A percentile compares a stretch with the other conserved stretches of the same genome.
These are phyloP conservation scores for Arthrobotrys musiformis DNA, from an alignment of 2,329 filamentous ascomycete genomes.

Conservation along the genomic window DNA sequence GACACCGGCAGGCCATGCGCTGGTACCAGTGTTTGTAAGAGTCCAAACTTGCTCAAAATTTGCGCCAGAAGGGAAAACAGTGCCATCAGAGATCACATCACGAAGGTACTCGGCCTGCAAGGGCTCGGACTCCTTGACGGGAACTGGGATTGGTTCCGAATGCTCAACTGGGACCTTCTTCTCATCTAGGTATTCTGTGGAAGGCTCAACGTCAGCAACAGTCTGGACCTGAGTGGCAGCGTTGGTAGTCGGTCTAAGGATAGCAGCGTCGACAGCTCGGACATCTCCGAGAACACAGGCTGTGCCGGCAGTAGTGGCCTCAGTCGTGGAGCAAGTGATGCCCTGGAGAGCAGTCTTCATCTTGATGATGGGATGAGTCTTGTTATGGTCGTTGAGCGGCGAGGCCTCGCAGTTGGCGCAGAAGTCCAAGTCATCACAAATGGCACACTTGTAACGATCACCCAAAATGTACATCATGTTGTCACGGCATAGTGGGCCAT, in stretches of 20 bases:
- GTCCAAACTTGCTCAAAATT: conserved; percentile 92
- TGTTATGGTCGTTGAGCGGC: conserved; percentile 86
- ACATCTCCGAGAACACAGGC: conserved; percentile 45
- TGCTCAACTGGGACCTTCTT: conserved; percentile 61
- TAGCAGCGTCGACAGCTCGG: conserved; percentile 36
- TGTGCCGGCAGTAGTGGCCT: conserved; percentile 73
- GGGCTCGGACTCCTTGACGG: conserved; percentile 59
- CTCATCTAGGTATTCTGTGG: conserved; percentile 62
- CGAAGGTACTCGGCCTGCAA: conserved; percentile 77
- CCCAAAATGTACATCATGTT: conserved; percentile 76
- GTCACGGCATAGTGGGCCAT: conserved; percentile 85
- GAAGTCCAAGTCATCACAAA: conserved; percentile 95
- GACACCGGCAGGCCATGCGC: conserved; percentile 87
- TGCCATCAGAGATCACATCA: conserved; percentile 83
- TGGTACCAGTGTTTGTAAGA: conserved; percentile 82
- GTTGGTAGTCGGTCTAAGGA: conserved; percentile 63
- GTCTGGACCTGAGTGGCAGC: conserved; percentile 75
- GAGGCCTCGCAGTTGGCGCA: conserved; percentile 92
- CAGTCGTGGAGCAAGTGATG: conserved; percentile 85
- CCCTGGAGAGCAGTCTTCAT: conserved; percentile 92
- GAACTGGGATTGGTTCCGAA: conserved; percentile 58
- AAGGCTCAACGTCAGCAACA: conserved; percentile 76
- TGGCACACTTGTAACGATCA: conserved; percentile 93
- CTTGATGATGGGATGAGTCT: conserved; percentile 96
- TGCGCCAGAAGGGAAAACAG: conserved; percentile 74